phyloP scores from a whole-genome alignment of 2,329 filamentous ascomycete species.

The Neopestalotiopsis rosae region DNA sequence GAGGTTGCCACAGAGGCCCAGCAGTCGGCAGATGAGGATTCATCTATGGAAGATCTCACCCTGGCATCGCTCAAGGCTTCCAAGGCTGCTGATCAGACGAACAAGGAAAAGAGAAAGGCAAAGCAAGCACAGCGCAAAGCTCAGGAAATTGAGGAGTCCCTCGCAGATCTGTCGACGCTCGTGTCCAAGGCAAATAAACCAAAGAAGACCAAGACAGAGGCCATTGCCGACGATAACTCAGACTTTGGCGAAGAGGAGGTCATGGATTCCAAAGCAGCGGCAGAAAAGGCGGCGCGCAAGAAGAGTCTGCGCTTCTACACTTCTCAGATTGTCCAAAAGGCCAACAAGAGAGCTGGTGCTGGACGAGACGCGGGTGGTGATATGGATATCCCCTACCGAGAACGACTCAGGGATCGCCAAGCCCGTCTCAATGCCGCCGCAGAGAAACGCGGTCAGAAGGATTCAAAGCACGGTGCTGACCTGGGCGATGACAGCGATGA shows the following conservation, averaged over 20 bases:
- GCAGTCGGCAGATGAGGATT: slow-evolving; percentile 34
- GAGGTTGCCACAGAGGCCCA: slow-evolving; percentile 24
- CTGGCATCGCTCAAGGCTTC: slow-evolving; percentile 28
- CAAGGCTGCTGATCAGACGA: slow-evolving; percentile 20
- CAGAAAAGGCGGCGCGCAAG: slow-evolving; percentile 87
- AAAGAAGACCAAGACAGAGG: slow-evolving; percentile 53
- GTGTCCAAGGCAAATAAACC: slow-evolving; percentile 51
- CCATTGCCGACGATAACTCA: slow-evolving; percentile 66
- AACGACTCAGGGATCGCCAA: slow-evolving; percentile 85
- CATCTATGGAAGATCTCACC: slow-evolving; percentile 41
- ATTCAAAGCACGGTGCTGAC: slow-evolving; percentile 66
- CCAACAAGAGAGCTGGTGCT: slow-evolving; percentile 79
- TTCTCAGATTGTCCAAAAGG: slow-evolving; percentile 94
- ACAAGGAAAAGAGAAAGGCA: slow-evolving; percentile 37
- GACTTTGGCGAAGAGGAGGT: slow-evolving; percentile 92
- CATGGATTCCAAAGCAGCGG: slow-evolving; percentile 78
- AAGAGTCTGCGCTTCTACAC: slow-evolving; percentile 97
- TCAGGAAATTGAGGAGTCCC: slow-evolving; percentile 70
- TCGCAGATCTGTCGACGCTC: slow-evolving; percentile 74
- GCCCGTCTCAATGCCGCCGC: slow-evolving; percentile 88
- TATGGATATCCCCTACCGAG: slow-evolving; percentile 83
- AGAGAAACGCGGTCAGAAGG: slow-evolving; percentile 77
- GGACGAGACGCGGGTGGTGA: slow-evolving; percentile 80
- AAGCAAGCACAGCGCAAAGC: slow-evolving; percentile 45
- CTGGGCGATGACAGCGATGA: slow-evolving; percentile 72